Evolutionary conservation across 495 filamentous ascomycete species (phyloP).

Genomic region (Lophiotrema nucula): DNA sequence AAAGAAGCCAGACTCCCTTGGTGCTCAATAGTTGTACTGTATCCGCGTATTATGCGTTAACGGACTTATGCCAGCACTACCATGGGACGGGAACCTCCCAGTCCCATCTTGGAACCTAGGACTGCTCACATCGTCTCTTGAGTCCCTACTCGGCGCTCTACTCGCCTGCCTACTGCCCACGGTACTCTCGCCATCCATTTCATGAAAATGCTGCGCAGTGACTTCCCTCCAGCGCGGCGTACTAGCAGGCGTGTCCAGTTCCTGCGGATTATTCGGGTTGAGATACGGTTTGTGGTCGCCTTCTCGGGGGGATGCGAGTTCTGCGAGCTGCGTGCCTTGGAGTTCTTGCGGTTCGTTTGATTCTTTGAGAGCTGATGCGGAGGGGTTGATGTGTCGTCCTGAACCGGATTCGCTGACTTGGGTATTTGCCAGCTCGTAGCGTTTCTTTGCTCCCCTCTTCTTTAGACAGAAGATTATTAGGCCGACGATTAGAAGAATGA

Average conservation of each 20-base stretch:
- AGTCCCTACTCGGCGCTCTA: conserved; percentile 8
- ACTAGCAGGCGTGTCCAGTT: conserved; percentile 8
- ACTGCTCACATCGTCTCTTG: conserved; percentile 16
- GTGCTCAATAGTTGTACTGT: too few species aligned
- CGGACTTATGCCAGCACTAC: too few species aligned
- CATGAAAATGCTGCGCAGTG: conserved; percentile 5
- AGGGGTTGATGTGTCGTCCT: neutral
- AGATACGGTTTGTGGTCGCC: conserved; percentile 3
- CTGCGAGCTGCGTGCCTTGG: conserved; percentile 20
- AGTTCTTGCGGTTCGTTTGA: conserved; percentile 22
- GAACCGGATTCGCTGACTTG: conserved; percentile 18
- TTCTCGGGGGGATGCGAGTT: conserved; percentile 19
- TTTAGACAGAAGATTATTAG: conserved; percentile 11
- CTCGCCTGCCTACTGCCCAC: conserved; percentile 9
- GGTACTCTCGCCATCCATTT: conserved; percentile 19
- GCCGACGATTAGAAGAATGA: conserved; percentile 10
- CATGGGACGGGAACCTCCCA: too few species aligned
- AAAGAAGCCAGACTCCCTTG: too few species aligned
- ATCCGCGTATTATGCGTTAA: too few species aligned
- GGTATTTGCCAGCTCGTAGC: conserved; percentile 29
- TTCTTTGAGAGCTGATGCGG: neutral
- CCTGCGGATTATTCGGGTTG: conserved; percentile 8
- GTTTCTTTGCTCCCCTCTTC: neutral
- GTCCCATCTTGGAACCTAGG: too few species aligned
- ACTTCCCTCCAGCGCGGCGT: conserved; percentile 13